These are phyloP conservation scores for Hortaea werneckii DNA, from an alignment of 2,329 filamentous ascomycete species.

Conservation along the genomic window DNA sequence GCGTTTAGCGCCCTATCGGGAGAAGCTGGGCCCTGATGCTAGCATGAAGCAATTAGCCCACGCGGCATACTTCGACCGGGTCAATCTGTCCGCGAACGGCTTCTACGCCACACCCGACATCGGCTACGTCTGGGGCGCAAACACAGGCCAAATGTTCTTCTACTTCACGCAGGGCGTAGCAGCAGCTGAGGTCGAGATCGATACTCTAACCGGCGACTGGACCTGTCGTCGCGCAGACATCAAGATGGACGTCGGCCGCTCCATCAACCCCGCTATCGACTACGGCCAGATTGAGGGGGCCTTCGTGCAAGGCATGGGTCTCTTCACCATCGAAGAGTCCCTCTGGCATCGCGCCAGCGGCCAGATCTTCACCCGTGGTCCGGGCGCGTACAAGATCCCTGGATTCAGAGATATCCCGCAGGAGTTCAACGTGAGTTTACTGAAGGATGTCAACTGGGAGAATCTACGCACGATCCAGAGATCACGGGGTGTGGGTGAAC, in stretches of 20 bases:
- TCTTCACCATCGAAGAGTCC: slow-evolving; percentile 69
- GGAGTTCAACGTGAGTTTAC: slow-evolving; percentile 70
- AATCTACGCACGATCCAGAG: slow-evolving; percentile 78
- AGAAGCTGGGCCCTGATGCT: slow-evolving; percentile 67
- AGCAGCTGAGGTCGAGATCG: slow-evolving; percentile 83
- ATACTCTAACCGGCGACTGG: slow-evolving; percentile 89
- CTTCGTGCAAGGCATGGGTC: slow-evolving; percentile 68
- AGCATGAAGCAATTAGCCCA: slow-evolving; percentile 83
- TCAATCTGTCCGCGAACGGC: slow-evolving; percentile 93
- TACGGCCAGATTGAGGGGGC: slow-evolving; percentile 78
- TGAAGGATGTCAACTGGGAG: slow-evolving; percentile 83
- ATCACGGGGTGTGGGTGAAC: slow-evolving; percentile 66
- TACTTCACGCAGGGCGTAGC: slow-evolving; percentile 97
- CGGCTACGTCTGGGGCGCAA: slow-evolving; percentile 85
- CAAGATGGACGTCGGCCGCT: slow-evolving; percentile 89
- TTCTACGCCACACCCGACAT: slow-evolving; percentile 98
- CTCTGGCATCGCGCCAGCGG: slow-evolving; percentile 60
- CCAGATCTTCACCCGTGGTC: slow-evolving; percentile 53
- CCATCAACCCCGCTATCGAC: slow-evolving; percentile 70
- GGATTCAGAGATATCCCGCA: slow-evolving; percentile 86
- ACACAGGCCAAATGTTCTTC: slow-evolving; percentile 93
- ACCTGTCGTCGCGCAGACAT: slow-evolving; percentile 81
- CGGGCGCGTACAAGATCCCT: slow-evolving; percentile 70
- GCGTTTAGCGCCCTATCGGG: slow-evolving; percentile 72
- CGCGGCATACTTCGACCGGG: slow-evolving; percentile 89